A percentile compares a stretch with the other conserved stretches of the same genome.
phyloP scores from a whole-genome alignment of 352 stramenopile genomes.

The Nothophytophthora sp. region DNA sequence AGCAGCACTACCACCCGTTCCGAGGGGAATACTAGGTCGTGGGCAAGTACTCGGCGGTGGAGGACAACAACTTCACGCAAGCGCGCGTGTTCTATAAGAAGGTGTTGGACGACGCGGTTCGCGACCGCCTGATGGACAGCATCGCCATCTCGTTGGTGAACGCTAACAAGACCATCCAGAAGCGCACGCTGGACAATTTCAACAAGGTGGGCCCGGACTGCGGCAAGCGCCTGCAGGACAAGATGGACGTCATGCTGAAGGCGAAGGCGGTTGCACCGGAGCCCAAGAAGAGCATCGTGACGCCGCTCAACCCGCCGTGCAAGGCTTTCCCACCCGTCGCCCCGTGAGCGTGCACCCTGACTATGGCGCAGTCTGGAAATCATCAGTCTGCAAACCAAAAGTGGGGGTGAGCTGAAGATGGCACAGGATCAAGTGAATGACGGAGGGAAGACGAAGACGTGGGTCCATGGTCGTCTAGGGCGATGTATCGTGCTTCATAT shows the following conservation, averaged over 20 bases:
- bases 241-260: conserved; percentile 33
- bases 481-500: no score
- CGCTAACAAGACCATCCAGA: conserved; percentile 34
- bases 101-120: conserved; percentile 55
- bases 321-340: conserved; percentile 32
- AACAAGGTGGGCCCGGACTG: conserved; percentile 34
- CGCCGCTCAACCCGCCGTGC: conserved; percentile 29
- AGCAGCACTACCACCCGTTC: conserved; percentile 20
- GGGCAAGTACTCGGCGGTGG: conserved; percentile 52
- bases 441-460: no score
- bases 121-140: conserved; percentile 71
- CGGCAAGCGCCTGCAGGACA: conserved; percentile 31
- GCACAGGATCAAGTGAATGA: no score
- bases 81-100: conserved; percentile 63
- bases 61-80: conserved; percentile 85
- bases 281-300: conserved; percentile 30
- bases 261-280: conserved; percentile 17
- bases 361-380: no score
- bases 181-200: conserved; percentile 36
- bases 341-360: conserved; percentile 14
- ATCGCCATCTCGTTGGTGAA: conserved; percentile 66
- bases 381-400: neutral
- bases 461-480: no score
- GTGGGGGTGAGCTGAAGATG: no score
- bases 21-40: conserved; percentile 29